phyloP scores from a whole-genome alignment of 163 green algal genomes.

The Scenedesmus sp. region DNA sequence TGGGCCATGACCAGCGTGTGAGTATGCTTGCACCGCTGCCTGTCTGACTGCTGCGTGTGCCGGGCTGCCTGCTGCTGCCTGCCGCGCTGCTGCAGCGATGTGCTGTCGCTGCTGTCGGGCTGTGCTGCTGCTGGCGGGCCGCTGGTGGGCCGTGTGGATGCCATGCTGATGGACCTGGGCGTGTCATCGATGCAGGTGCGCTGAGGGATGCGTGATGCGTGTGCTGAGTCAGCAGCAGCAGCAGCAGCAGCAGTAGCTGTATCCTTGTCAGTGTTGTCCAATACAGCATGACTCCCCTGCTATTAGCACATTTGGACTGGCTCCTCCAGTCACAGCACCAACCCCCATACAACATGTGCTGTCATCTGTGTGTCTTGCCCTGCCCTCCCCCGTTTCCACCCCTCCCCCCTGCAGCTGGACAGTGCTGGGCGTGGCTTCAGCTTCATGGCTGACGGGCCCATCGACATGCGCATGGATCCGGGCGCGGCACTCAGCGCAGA shows the following conservation, averaged over 20 bases:
- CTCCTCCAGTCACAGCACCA: too few species aligned
- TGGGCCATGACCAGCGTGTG: too few species aligned
- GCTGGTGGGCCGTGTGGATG: constrained; percentile 57
- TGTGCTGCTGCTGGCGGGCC: constrained; percentile 8
- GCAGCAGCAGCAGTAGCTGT: too few species aligned
- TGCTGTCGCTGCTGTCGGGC: not conserved
- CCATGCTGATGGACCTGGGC: constrained; percentile 93
- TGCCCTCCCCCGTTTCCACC: not conserved
- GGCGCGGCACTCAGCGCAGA: constrained; percentile 62
- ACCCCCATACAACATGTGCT: not conserved
- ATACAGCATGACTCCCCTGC: too few species aligned
- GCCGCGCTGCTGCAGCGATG: constrained; percentile 22
- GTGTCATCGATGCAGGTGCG: constrained; percentile 74
- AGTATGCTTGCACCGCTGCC: not conserved
- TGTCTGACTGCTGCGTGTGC: not conserved
- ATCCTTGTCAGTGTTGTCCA: too few species aligned
- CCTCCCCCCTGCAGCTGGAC: constrained; percentile 72
- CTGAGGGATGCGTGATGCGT: not conserved
- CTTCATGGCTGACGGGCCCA: constrained; percentile 44
- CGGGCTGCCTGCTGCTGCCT: not conserved
- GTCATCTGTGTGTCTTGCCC: not conserved
- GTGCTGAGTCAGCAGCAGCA: not conserved
- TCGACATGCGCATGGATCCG: constrained; percentile 61
- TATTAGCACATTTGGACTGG: too few species aligned
- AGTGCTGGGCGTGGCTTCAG: constrained; percentile 42